Evolutionary conservation across 2,329 filamentous ascomycete species (phyloP).

Genomic region (Aspergillus sp.): DNA sequence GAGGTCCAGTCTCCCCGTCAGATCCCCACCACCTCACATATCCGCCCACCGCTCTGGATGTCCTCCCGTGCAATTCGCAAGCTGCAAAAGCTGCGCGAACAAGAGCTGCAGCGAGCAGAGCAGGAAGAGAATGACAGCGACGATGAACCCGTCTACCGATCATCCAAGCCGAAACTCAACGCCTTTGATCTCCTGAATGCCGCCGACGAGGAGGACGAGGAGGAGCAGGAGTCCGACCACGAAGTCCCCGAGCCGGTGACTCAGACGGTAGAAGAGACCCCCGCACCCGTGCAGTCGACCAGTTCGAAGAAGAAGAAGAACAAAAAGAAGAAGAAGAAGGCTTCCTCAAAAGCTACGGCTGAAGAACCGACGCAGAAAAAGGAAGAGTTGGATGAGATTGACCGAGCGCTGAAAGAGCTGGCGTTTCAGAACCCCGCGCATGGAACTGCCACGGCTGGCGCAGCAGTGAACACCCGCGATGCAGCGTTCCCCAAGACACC

Average conservation of each 20-base stretch:
- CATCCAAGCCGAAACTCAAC: constrained; percentile 46
- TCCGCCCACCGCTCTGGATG: constrained; percentile 43
- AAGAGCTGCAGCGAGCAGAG: constrained; percentile 49
- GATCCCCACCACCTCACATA: neutral
- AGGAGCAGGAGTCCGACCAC: constrained; percentile 33
- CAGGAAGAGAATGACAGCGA: constrained; percentile 41
- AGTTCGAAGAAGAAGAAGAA: constrained; percentile 44
- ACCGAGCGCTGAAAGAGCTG: constrained; percentile 61
- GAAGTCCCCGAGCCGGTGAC: constrained; percentile 11
- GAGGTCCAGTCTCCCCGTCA: neutral
- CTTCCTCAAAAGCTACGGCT: constrained; percentile 35
- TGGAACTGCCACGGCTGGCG: constrained; percentile 23
- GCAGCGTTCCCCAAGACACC: constrained; percentile 35
- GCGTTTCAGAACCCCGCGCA: constrained; percentile 41
- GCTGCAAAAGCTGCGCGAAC: constrained; percentile 61
- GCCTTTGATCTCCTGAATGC: constrained; percentile 55
- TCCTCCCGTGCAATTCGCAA: constrained; percentile 66
- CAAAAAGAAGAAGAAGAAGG: constrained; percentile 57
- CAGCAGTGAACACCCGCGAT: constrained; percentile 36
- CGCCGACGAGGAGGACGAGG: constrained; percentile 38
- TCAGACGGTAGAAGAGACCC: constrained; percentile 17
- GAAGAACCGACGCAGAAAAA: constrained; percentile 23
- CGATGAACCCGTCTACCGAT: constrained; percentile 34
- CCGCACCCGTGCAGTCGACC: constrained; percentile 20
- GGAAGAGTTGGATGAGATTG: constrained; percentile 61